Base-by-base conservation (phyloP, 345 rosid genomes). In the Ceriops zippeliana region DNA sequence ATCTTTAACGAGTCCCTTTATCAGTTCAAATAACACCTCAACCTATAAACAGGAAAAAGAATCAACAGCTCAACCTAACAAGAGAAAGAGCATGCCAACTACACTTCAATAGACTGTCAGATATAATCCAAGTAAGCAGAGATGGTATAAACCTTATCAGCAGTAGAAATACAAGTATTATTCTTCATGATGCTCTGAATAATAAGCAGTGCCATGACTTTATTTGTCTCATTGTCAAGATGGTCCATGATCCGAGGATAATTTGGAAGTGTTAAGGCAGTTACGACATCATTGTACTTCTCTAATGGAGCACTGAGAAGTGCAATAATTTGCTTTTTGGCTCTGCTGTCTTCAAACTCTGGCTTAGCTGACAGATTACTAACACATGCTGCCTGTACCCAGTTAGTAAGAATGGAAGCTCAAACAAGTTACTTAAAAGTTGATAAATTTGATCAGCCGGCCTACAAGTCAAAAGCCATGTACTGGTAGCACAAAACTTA, bases 281-380 rank as follows among this genome's bases (percentile, higher is more conserved):
- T 91, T 74, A 91, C 96, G 74, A 91, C 85, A 76, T 90, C 88
- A 72, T 91, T 91, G 60, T 91, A 95, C 79, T 91, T 95, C 76
- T 95, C 99, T 42, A 95, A 70, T 38, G 99, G 99, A 70, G 98
- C 96, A 85, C 96, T 95, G 75, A 95, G 89, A 74, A 95, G 92
- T 26, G 98, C 81, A 76, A 95, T 93, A 71, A 91, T 85, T 84
- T 91, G 98, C 78, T 91, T 91, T 37, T 89, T 88, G 46, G 97
- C 92, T 83, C 78, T 88, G 66, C 74, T 84, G 70, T 90, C 99
- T 73, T 90, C 83, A 75, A 90, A 76, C 85, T 87, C 90, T 73
- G 92, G 92, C 78, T 78, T 82, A 11, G 83, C 83, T 46, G 88
- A 75, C 24, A 91, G 87, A 82, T 89, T 91, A 74, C 78, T 90